Base-by-base conservation (phyloP, 2,329 filamentous ascomycete genomes). In the Didymella exigua region DNA sequence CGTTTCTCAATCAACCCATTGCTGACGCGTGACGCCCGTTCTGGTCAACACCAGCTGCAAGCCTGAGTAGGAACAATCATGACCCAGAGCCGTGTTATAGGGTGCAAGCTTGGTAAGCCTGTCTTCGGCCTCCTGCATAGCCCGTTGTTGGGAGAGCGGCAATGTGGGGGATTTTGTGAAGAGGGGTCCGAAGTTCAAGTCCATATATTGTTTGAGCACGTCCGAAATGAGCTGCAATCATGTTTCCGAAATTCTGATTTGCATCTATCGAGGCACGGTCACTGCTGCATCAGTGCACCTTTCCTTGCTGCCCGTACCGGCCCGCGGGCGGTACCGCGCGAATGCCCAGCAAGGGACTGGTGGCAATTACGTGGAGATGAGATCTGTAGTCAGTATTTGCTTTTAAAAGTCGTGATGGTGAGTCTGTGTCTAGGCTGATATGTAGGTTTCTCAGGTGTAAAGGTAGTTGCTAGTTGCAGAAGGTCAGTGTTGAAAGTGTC, bases 1-100 rank as follows among this genome's bases (percentile, higher is more conserved):
- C 42, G 36, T 45, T 49, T 29, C 47, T 57, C 54, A 48, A 44
- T 49, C 49, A 34, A 50, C 41, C 50, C 52, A 43, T 48, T 61
- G 61, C 62, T 64, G 61, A 64, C 62, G 62, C 64, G 58, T 60
- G 55, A 63, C 44, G 60, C 56, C 47, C 21, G 8, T 54, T 59
- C 34, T 52, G 53, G 50, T 54, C 44, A 41, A 21, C 54, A 34
- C 61, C 44, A 50, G 46, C 54, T 37, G 45, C 49, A 55, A 48
- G 52, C 59, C 50, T 27, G 41, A 30, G 31, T 47, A 62, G 40
- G 33, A 58, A 47, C 48, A 52, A 40, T 38, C 41, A 49, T 51
- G 43, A 56, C 51, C 54, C 52, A 59, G 51, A 50, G 18, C 48
- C 46, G 37, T 24, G 34, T 56, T 56, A 54, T 51, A 51, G 49